These are phyloP conservation scores for Botrytis hyacinthi DNA, from an alignment of 2,329 filamentous ascomycete genomes.

Conservation along the genomic window DNA sequence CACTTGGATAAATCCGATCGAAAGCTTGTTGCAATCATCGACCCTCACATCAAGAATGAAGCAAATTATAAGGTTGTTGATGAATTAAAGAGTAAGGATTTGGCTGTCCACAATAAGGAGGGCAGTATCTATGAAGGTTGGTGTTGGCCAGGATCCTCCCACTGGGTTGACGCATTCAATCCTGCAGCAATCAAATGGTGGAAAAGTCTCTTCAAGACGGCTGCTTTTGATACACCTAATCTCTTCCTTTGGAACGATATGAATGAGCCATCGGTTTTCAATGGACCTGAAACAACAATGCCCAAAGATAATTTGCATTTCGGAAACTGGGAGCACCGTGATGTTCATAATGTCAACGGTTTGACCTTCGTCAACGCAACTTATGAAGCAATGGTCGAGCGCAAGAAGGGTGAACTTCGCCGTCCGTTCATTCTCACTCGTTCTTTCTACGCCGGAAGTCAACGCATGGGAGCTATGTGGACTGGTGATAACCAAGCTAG, in stretches of 20 bases:
- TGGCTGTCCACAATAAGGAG: slow-evolving; percentile 88
- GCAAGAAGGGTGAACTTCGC: slow-evolving; percentile 80
- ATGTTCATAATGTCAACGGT: slow-evolving; percentile 93
- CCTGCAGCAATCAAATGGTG: slow-evolving; percentile 91
- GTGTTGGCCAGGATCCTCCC: slow-evolving; percentile 97
- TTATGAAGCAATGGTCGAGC: slow-evolving; percentile 76
- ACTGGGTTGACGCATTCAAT: slow-evolving; percentile 97
- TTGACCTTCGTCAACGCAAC: slow-evolving; percentile 96
- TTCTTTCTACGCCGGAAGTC: slow-evolving; percentile 87
- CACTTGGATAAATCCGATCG: slow-evolving; percentile 81
- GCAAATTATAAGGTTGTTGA: slow-evolving; percentile 73
- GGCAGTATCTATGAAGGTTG: slow-evolving; percentile 87
- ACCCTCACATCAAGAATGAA: slow-evolving; percentile 95
- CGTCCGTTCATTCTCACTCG: slow-evolving; percentile 92
- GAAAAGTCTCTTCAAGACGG: slow-evolving; percentile 82
- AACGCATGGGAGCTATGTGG: slow-evolving; percentile 94
- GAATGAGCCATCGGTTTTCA: slow-evolving; percentile 99
- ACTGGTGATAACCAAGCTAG: slow-evolving; percentile 95
- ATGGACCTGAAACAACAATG: slow-evolving; percentile 97
- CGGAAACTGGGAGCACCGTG: slow-evolving; percentile 92
- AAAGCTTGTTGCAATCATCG: slow-evolving; percentile 91
- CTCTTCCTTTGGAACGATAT: slow-evolving; percentile 99
- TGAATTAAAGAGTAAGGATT: slow-evolving; percentile 77
- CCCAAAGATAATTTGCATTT: slow-evolving; percentile 95
- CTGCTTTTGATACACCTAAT: slow-evolving; percentile 86